These are phyloP conservation scores for Phanerochaete carnosa DNA, from an alignment of 768 basidiomycete genomes.

Conservation along the genomic window DNA sequence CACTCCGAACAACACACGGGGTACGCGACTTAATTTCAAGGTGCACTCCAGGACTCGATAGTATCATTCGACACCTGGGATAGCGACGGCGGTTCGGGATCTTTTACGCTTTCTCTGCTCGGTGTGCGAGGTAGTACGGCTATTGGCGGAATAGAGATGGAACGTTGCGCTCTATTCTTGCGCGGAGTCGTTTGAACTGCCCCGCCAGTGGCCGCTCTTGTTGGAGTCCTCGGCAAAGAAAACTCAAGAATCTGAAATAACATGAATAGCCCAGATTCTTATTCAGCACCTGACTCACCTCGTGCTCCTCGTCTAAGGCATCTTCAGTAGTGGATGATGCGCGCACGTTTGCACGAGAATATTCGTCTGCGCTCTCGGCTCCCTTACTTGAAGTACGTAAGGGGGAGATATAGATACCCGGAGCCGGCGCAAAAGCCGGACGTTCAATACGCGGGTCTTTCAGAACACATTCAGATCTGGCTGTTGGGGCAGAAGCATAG, in stretches of 20 bases:
- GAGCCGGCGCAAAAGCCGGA: constrained; percentile 8
- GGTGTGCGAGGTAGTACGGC: neutral
- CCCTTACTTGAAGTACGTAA: neutral
- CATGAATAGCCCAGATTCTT: neutral
- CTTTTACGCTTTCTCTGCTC: neutral
- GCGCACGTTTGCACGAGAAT: neutral
- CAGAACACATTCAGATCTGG: neutral
- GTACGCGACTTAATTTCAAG: neutral
- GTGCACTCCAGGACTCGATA: constrained; percentile 5
- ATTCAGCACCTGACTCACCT: neutral
- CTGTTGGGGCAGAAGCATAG: neutral
- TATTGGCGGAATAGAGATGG: neutral
- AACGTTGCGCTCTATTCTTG: neutral
- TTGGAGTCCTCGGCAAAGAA: neutral
- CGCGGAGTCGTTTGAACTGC: neutral
- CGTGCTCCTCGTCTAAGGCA: neutral
- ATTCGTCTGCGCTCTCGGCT: neutral
- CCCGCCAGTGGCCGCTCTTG: neutral
- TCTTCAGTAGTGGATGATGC: neutral
- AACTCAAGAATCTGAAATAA: neutral
- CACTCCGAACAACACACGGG: neutral
- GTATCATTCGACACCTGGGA: constrained; percentile 5
- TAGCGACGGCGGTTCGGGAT: neutral
- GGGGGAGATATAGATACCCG: constrained; percentile 9
- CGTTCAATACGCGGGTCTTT: neutral